Conservation (phyloP, 2,329 filamentous ascomycete genomes). For the Elsinoe perseae region DNA sequence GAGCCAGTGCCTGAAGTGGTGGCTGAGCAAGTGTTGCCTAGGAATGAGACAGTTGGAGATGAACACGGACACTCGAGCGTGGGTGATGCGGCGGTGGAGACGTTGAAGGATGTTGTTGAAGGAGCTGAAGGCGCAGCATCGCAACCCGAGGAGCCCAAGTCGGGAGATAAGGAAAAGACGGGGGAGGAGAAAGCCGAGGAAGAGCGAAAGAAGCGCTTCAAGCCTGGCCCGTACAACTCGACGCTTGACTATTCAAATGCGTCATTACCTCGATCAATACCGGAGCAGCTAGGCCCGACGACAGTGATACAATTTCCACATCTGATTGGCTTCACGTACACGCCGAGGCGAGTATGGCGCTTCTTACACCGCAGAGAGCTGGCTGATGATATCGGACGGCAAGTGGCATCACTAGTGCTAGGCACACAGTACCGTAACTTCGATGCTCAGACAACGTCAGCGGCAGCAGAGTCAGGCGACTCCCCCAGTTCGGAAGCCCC, state of each 20-base stretch:
- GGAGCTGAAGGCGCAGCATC: conserved; percentile 17
- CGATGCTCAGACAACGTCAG: conserved; percentile 22
- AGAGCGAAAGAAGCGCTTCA: conserved; percentile 45
- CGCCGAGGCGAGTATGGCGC: conserved; percentile 74
- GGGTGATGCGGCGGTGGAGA: conserved; percentile 25
- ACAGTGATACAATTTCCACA: conserved; percentile 73
- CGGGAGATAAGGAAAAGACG: conserved; percentile 31
- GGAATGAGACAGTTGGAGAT: conserved; percentile 17
- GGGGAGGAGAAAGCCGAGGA: conserved; percentile 34
- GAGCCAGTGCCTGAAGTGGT: conserved; percentile 22
- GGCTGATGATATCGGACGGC: conserved; percentile 80
- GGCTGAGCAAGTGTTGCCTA: conserved; percentile 5
- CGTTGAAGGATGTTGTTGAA: conserved; percentile 14
- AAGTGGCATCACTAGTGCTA: conserved; percentile 79
- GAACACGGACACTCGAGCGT: conserved; percentile 22
- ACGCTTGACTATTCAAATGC: conserved; percentile 63
- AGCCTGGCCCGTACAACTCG: conserved; percentile 65
- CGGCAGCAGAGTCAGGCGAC: conserved; percentile 19
- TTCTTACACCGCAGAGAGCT: conserved; percentile 78
- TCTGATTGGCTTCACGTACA: conserved; percentile 85
- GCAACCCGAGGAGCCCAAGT: conserved; percentile 24
- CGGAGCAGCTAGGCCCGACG: conserved; percentile 64
- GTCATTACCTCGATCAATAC: conserved; percentile 56
- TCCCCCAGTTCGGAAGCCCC: conserved; percentile 21
- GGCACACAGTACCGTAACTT: conserved; percentile 43